Evolutionary conservation across 169 alveolate genomes (phyloP).

Genomic region (Plasmodium inui): DNA sequence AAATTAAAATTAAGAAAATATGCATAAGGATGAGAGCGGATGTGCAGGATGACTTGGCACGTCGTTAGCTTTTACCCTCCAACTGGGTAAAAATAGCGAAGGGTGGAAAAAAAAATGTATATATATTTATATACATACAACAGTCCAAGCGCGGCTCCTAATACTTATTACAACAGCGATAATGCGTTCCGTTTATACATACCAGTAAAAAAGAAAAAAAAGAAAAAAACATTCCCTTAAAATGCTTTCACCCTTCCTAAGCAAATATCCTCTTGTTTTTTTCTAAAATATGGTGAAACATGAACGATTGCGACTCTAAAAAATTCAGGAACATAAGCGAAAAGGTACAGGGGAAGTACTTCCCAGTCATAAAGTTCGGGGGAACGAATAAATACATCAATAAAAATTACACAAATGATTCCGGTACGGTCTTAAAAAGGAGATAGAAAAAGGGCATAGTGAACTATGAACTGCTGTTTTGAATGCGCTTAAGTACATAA

Average conservation of each 20-base stretch:
- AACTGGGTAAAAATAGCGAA: background rate
- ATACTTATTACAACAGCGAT: background rate
- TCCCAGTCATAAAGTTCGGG: slow-evolving; percentile 73
- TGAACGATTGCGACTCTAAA: slow-evolving; percentile 55
- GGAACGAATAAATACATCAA: slow-evolving; percentile 69
- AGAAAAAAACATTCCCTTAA: background rate
- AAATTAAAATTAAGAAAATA: background rate
- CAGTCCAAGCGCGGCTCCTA: background rate
- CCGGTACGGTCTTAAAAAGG: slow-evolving; percentile 18
- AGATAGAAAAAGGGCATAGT: slow-evolving; percentile 1
- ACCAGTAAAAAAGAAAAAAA: background rate
- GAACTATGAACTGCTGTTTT: background rate
- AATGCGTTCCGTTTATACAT: background rate
- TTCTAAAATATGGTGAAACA: slow-evolving; percentile 57
- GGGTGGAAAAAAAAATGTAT: background rate
- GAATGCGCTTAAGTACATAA: background rate
- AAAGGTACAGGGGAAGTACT: slow-evolving; percentile 44
- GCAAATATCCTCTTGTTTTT: background rate
- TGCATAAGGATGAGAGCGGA: background rate
- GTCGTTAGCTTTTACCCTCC: background rate
- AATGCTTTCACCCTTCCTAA: slow-evolving; percentile 5
- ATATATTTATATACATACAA: background rate
- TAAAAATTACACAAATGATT: slow-evolving; percentile 44
- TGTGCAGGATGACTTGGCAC: background rate
- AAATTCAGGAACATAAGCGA: slow-evolving; percentile 61